Percentiles rank a stretch among this genome's conserved stretches.
Conservation (phyloP, 495 filamentous ascomycete species). For the Amphirosellinia nigrospora region DNA sequence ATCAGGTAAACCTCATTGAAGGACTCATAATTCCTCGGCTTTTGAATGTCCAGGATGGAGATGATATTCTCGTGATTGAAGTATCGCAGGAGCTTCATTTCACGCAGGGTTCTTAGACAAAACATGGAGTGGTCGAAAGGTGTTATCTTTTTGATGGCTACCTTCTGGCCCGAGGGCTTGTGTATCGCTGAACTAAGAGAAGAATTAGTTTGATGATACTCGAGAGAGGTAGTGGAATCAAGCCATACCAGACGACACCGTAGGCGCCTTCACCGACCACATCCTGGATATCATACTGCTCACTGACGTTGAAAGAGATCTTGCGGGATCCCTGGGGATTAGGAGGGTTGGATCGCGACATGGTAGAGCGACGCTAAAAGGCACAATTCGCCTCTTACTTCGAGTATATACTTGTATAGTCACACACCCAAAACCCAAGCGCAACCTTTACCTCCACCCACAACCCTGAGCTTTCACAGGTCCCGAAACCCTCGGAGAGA, state of each 20-base stretch:
- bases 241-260: constrained; percentile 92
- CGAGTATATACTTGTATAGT: background rate
- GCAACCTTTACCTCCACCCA: constrained; percentile 17
- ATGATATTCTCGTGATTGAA: constrained; percentile 99
- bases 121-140: constrained; percentile 99
- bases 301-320: constrained; percentile 99
- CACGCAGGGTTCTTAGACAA: constrained; percentile 92
- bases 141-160: constrained; percentile 99
- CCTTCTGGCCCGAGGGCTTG: constrained; percentile 98
- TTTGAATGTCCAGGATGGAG: constrained; percentile 98
- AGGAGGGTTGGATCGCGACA: constrained; percentile 49
- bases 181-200: constrained; percentile 85
- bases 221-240: background rate
- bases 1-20: constrained; percentile 99
- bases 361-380: constrained; percentile 26
- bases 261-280: constrained; percentile 99
- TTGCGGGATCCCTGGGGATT: constrained; percentile 75
- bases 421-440: constrained; percentile 6
- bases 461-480: background rate
- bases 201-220: constrained; percentile 26
- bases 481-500: background rate
- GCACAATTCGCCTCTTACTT: constrained; percentile 11
- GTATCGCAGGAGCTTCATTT: constrained; percentile 99
- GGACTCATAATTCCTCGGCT: constrained; percentile 91
- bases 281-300: constrained; percentile 99